Conservation (phyloP, 2,329 filamentous ascomycete species). For the Mollisiaceae sp. region DNA sequence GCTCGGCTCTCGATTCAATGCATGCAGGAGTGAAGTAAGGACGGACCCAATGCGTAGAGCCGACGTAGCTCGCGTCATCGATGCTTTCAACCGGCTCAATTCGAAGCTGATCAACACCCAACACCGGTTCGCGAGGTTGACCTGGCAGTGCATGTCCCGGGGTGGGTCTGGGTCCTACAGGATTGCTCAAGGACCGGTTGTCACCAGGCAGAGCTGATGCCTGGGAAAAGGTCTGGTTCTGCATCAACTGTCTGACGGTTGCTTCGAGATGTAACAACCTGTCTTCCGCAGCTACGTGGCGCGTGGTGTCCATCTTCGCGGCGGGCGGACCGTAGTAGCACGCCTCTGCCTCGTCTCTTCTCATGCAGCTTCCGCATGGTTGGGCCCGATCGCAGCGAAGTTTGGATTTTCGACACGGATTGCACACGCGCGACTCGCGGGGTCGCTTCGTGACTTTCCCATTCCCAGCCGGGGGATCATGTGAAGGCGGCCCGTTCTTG, state of each 20-base stretch:
- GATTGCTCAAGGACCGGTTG: not conserved
- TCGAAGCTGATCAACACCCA: not conserved
- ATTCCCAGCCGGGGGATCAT: conserved; percentile 8
- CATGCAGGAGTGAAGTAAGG: too few species aligned
- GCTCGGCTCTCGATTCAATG: too few species aligned
- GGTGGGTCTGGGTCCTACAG: too few species aligned
- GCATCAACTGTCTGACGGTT: conserved; percentile 27
- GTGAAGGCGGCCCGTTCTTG: not conserved
- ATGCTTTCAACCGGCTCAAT: not conserved
- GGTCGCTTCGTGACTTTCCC: conserved; percentile 20
- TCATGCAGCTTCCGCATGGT: conserved; percentile 32
- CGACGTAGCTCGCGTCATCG: conserved; percentile 15
- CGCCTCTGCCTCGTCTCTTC: conserved; percentile 24
- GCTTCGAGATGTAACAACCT: conserved; percentile 28
- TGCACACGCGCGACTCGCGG: conserved; percentile 25
- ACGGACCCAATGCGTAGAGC: conserved; percentile 30
- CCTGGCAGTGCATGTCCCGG: not conserved
- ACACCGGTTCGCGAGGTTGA: not conserved
- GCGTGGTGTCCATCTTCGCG: not conserved
- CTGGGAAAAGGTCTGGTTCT: conserved; percentile 8
- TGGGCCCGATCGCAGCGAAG: conserved; percentile 32
- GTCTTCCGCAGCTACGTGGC: conserved; percentile 22
- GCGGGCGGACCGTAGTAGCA: conserved; percentile 25
- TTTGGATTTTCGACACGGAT: conserved; percentile 29
- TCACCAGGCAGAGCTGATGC: not conserved